phyloP scores from a whole-genome alignment of 1,284 basidiomycete species.

The Neolentinus lepideus region DNA sequence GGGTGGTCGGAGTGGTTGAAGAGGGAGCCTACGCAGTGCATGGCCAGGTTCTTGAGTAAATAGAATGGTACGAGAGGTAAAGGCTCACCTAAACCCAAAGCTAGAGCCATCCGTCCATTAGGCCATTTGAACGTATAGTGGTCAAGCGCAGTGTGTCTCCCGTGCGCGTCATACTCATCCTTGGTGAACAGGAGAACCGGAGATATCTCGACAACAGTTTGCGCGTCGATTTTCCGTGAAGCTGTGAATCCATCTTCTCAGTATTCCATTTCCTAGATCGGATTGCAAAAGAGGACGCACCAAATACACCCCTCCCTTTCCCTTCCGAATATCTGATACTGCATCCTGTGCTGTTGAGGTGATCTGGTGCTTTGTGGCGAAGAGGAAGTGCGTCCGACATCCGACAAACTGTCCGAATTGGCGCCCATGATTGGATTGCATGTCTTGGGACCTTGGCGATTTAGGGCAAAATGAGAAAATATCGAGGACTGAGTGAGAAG shows the following conservation, averaged over 20 bases:
- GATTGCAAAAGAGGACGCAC: slow-evolving; percentile 24
- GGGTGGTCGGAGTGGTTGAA: slow-evolving; percentile 74
- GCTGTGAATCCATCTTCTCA: slow-evolving; percentile 32
- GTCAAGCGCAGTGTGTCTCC: slow-evolving; percentile 68
- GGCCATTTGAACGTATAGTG: slow-evolving; percentile 85
- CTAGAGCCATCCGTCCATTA: slow-evolving; percentile 79
- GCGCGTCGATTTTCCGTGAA: slow-evolving; percentile 46
- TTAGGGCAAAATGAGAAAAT: too few species aligned
- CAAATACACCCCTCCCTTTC: slow-evolving; percentile 62
- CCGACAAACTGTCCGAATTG: too few species aligned
- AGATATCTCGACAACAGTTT: slow-evolving; percentile 73
- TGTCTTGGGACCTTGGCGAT: too few species aligned
- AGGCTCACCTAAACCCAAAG: slow-evolving; percentile 75
- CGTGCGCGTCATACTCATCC: slow-evolving; percentile 67
- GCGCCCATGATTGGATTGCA: too few species aligned
- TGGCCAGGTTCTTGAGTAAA: slow-evolving; percentile 4
- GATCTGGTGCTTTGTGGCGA: slow-evolving; percentile 13
- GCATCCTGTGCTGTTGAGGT: slow-evolving; percentile 29
- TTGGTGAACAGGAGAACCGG: slow-evolving; percentile 78
- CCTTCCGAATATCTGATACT: slow-evolving; percentile 27
- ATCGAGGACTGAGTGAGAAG: too few species aligned
- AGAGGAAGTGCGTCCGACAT: too few species aligned
- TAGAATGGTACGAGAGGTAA: slow-evolving; percentile 2
- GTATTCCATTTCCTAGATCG: slow-evolving; percentile 5
- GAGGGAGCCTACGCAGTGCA: slow-evolving; percentile 78